These are phyloP conservation scores for Aureobasidium subglaciale DNA, from an alignment of 2,329 filamentous ascomycete species.

Conservation along the genomic window DNA sequence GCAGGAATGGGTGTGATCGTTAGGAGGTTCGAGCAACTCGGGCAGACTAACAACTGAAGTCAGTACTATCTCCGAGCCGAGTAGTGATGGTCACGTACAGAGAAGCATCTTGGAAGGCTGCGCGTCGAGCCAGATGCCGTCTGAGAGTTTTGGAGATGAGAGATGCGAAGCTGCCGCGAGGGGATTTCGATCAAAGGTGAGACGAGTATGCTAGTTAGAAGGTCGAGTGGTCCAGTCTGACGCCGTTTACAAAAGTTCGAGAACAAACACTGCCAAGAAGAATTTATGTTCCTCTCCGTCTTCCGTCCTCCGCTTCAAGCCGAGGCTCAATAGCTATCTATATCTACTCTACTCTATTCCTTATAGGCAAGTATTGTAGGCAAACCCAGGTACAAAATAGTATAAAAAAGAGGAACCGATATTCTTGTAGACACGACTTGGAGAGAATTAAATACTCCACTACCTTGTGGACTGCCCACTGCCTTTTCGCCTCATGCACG, in stretches of 20 bases:
- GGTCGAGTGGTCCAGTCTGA: background rate
- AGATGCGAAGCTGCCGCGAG: background rate
- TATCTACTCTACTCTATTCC: background rate
- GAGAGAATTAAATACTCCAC: background rate
- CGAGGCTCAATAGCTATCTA: background rate
- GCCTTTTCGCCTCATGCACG: background rate
- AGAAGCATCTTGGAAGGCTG: conserved; percentile 51
- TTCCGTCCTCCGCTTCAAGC: background rate
- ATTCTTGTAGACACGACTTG: background rate
- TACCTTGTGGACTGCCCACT: background rate
- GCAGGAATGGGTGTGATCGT: conserved; percentile 53
- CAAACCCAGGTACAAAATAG: background rate
- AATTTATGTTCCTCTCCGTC: background rate
- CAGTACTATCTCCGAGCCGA: background rate
- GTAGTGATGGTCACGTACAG: conserved; percentile 42
- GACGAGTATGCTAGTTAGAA: background rate
- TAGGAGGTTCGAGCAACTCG: conserved; percentile 75
- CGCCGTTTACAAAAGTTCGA: conserved; percentile 3
- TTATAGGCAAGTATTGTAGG: background rate
- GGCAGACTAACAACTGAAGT: conserved; percentile 55
- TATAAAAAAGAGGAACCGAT: background rate
- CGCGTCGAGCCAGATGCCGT: background rate
- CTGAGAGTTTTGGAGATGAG: background rate
- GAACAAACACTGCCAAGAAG: background rate
- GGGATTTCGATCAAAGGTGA: background rate